Percentiles rank a stretch among this genome's conserved stretches.
phyloP scores from a whole-genome alignment of 1,139 yeast species.

The Saccharomycopsis hybrid region DNA sequence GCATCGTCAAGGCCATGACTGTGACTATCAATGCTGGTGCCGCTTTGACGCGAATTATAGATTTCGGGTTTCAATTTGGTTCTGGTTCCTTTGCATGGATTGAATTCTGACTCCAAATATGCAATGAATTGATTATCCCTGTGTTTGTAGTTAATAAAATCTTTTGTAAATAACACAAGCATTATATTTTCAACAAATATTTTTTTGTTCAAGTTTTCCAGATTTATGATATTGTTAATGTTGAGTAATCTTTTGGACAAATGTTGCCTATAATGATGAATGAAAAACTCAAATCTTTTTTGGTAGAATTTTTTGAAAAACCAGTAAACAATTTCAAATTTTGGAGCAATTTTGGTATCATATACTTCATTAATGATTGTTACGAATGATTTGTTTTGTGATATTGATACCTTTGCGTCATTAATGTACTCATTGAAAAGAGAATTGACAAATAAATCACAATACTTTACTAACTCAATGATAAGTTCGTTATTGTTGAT shows the following conservation, averaged over 20 bases:
- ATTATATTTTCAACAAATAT: constrained; percentile 7
- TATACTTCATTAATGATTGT: neutral
- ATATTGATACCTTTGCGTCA: too few relatives aligned
- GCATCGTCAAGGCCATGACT: too few relatives aligned
- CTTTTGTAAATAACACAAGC: constrained; percentile 10
- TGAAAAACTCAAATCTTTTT: constrained; percentile 7
- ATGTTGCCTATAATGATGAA: constrained; percentile 8
- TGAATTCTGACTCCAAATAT: too few relatives aligned
- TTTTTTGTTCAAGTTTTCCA: neutral
- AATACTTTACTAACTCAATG: constrained; percentile 16
- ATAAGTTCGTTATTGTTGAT: constrained; percentile 13
- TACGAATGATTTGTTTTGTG: neutral
- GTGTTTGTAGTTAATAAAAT: too few relatives aligned
- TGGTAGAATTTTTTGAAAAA: constrained; percentile 8
- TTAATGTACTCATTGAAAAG: neutral
- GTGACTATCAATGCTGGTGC: too few relatives aligned
- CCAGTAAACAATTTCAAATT: constrained; percentile 7
- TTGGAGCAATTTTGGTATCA: neutral
- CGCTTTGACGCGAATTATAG: too few relatives aligned
- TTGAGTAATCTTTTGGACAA: constrained; percentile 13
- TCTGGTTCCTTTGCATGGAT: too few relatives aligned
- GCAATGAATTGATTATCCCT: too few relatives aligned
- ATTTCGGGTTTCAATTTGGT: too few relatives aligned
- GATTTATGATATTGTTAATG: neutral
- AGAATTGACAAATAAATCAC: constrained; percentile 8